A percentile compares a stretch with the other conserved stretches of the same genome.
These are phyloP conservation scores for Pythium brassicae DNA, from an alignment of 352 stramenopile genomes.

Conservation along the genomic window DNA sequence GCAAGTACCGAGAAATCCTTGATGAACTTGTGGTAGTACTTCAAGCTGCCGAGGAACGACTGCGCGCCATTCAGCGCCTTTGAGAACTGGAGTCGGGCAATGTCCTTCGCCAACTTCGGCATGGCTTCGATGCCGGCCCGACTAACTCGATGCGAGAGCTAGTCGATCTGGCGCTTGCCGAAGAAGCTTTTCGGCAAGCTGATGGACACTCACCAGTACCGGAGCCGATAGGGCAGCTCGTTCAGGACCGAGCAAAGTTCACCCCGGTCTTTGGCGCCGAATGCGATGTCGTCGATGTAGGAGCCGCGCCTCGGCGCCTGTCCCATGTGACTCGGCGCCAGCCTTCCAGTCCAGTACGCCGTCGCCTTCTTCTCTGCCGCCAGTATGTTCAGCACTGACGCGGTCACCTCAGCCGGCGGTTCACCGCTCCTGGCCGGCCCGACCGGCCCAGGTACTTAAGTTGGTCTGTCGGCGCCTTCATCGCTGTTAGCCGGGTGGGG, in stretches of 20 bases:
- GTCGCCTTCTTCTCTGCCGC: too few relatives aligned
- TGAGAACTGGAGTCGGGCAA: slow-evolving; percentile 11
- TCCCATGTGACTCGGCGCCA: neutral
- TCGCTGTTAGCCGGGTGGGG: too few relatives aligned
- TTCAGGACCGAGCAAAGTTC: slow-evolving; percentile 9
- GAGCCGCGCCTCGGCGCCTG: slow-evolving; percentile 5
- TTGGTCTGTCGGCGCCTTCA: too few relatives aligned
- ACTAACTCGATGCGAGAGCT: slow-evolving; percentile 14
- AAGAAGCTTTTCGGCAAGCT: slow-evolving; percentile 23
- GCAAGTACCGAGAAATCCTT: slow-evolving; percentile 19
- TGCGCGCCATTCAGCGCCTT: slow-evolving; percentile 16
- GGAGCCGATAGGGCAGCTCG: slow-evolving; percentile 6
- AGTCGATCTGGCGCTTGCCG: slow-evolving; percentile 6
- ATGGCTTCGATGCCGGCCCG: slow-evolving; percentile 6
- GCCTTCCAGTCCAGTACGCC: neutral
- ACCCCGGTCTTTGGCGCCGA: slow-evolving; percentile 3
- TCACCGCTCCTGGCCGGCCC: too few relatives aligned
- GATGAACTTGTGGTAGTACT: slow-evolving; percentile 24
- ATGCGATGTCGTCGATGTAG: slow-evolving; percentile 17
- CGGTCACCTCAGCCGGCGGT: too few relatives aligned
- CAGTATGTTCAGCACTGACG: too few relatives aligned
- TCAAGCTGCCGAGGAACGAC: slow-evolving; percentile 15
- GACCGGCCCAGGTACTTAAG: too few relatives aligned
- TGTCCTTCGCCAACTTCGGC: slow-evolving; percentile 8
- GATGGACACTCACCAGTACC: slow-evolving; percentile 19